Base-by-base conservation (phyloP, 768 basidiomycete genomes). In the Pleurotus tuoliensis region DNA sequence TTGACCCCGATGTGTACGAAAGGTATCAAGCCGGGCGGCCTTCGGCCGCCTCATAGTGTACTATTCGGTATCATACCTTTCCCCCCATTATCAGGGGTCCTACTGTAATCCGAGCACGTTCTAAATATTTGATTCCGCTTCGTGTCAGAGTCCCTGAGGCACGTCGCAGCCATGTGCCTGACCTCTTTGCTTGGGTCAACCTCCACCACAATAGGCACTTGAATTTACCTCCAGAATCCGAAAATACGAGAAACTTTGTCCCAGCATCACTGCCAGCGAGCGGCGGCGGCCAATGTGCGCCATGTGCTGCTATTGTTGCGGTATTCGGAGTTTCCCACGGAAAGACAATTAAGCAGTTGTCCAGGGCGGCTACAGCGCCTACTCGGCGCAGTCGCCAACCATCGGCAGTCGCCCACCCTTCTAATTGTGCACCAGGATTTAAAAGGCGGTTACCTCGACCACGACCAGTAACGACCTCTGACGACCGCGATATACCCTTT, bases 401-500 rank as follows among this genome's bases (percentile, higher is more conserved):
- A 44, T 44, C 41, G 20, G 41, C 41, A n/a, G n/a, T 44, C 20
- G 41, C 41, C n/a, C 41, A 16, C 41, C n/a, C n/a, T 37, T 22
- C 48, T 18, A 49, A 49, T 49, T 48, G 48, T 49, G 13, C 30
- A 18, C 39, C 39, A 12, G 38, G 34, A n/a, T 20, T 5, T 53
- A 18, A 53, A 40, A 53, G n/a, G 12, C 20, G 27, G 15, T 22
- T n/a, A 37, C 16, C 25, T 38, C 24, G 24, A 24, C 24, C 37
- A 13, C 45, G 47, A 30, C 16, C 27, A 45, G 20, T 49, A 20
- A 56, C 56, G 48, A 56, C 22, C 16, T 38, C 18, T 34, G 40
- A 56, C 48, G 48, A 49, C 34, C 56, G 48, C 48, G 20, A 34
- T 37, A 53, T 53, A 53, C 51, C 51, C 51, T 53, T 39, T 15